These are phyloP conservation scores for Pisolithus tinctorius DNA, from an alignment of 768 basidiomycete species.

Conservation along the genomic window DNA sequence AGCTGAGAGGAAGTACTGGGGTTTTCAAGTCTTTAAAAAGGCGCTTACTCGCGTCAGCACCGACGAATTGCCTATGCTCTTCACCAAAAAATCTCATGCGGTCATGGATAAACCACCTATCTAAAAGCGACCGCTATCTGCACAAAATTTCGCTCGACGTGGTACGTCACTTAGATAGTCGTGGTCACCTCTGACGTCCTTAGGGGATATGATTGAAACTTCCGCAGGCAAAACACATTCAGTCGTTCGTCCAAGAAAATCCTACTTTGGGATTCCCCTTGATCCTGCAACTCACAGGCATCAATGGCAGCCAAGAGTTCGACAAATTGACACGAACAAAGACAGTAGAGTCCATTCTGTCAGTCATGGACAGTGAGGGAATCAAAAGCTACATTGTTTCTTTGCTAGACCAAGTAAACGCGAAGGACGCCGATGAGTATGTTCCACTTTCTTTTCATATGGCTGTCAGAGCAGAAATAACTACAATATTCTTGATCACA, in stretches of 20 bases:
- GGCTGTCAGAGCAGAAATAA: constrained; percentile 9
- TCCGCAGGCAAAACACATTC: constrained; percentile 65
- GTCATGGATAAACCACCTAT: constrained; percentile 93
- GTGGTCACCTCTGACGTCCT: neutral
- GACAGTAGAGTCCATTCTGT: constrained; percentile 80
- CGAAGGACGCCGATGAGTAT: constrained; percentile 37
- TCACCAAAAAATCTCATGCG: constrained; percentile 94
- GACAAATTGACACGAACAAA: constrained; percentile 91
- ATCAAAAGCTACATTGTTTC: constrained; percentile 73
- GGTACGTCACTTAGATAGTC: constrained; percentile 35
- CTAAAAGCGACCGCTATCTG: constrained; percentile 79
- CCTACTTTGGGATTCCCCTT: constrained; percentile 80
- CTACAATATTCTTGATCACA: neutral
- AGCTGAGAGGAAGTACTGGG: constrained; percentile 87
- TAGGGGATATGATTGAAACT: neutral
- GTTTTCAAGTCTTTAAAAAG: constrained; percentile 86
- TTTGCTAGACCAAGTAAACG: constrained; percentile 56
- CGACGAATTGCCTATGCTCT: constrained; percentile 73
- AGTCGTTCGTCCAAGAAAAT: constrained; percentile 64
- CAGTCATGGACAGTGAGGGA: constrained; percentile 64
- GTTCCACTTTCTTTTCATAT: constrained; percentile 7
- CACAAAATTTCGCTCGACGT: constrained; percentile 85
- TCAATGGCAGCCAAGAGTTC: constrained; percentile 80
- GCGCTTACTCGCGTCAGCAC: constrained; percentile 62
- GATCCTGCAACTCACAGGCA: constrained; percentile 77